Evolutionary conservation across 208 protist species (phyloP).

Genomic region (Trichomonas vaginalis): DNA sequence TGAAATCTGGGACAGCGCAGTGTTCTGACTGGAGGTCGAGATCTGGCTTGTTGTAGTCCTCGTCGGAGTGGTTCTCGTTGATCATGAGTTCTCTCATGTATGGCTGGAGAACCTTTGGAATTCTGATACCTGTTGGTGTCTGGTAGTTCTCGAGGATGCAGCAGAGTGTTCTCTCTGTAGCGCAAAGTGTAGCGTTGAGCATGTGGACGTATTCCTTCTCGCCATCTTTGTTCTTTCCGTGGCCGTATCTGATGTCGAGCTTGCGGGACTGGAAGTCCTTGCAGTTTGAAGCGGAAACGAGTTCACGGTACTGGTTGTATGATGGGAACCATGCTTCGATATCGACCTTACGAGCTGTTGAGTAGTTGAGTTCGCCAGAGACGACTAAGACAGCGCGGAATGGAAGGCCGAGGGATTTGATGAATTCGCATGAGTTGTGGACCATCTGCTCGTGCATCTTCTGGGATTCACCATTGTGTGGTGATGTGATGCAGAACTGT

Average conservation of each 20-base stretch:
- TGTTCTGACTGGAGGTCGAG: not conserved
- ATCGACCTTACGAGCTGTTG: slow-evolving; percentile 98
- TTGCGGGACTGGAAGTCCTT: slow-evolving; percentile 78
- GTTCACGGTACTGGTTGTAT: slow-evolving; percentile 76
- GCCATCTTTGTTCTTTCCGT: slow-evolving; percentile 29
- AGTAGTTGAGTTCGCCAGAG: slow-evolving; percentile 82
- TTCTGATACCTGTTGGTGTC: slow-evolving; percentile 45
- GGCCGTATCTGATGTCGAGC: slow-evolving; percentile 17
- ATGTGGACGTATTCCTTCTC: slow-evolving; percentile 96
- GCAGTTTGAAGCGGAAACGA: slow-evolving; percentile 99
- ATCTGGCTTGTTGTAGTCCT: not conserved
- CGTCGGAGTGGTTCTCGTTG: not conserved
- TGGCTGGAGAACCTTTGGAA: slow-evolving; percentile 52
- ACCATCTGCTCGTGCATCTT: slow-evolving; percentile 64
- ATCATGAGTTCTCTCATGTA: slow-evolving; percentile 39
- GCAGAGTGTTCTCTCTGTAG: slow-evolving; percentile 94
- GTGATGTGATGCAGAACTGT: slow-evolving; percentile 63
- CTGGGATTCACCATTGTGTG: slow-evolving; percentile 52
- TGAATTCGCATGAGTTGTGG: slow-evolving; percentile 55
- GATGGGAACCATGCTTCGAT: slow-evolving; percentile 97
- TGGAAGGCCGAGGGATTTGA: slow-evolving; percentile 53
- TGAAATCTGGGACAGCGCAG: not conserved
- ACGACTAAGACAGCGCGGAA: slow-evolving; percentile 70
- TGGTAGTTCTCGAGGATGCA: slow-evolving; percentile 98
- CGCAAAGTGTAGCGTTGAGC: slow-evolving; percentile 87